These are phyloP conservation scores for Didymella pinodella DNA, from an alignment of 2,329 filamentous ascomycete genomes.

Conservation along the genomic window DNA sequence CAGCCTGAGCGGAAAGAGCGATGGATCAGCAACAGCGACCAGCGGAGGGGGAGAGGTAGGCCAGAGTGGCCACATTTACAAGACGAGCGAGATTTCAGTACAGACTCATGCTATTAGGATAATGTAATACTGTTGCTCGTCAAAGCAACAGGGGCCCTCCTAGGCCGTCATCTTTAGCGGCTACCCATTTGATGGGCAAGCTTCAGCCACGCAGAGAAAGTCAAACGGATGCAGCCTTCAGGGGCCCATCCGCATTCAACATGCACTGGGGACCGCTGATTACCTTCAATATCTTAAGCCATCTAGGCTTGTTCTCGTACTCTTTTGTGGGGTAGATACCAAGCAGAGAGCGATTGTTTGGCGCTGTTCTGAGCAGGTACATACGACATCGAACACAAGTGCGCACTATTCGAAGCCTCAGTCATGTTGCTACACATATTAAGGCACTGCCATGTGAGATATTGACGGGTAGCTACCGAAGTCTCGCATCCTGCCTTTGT, in stretches of 20 bases:
- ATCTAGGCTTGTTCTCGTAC: no score
- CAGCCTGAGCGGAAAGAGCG: conserved; percentile 9
- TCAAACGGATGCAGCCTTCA: not conserved
- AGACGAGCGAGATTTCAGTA: conserved; percentile 15
- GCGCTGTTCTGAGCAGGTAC: not conserved
- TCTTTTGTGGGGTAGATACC: no score
- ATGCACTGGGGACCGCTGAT: no score
- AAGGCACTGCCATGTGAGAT: not conserved
- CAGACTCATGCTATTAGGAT: conserved; percentile 4
- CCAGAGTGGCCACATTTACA: conserved; percentile 3
- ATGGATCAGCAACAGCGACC: not conserved
- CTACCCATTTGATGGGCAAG: no score
- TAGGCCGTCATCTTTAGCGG: not conserved
- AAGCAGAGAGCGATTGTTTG: not conserved
- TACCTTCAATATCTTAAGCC: not conserved
- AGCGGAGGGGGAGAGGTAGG: not conserved
- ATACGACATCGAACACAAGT: not conserved
- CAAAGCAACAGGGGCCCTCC: not conserved
- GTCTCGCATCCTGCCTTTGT: not conserved
- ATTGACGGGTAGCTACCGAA: not conserved
- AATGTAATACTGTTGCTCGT: not conserved
- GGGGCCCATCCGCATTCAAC: not conserved
- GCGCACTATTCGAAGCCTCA: not conserved
- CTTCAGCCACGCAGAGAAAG: no score
- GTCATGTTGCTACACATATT: not conserved